phyloP scores from a whole-genome alignment of 768 basidiomycete species.

The Leucocoprinus leucothites region DNA sequence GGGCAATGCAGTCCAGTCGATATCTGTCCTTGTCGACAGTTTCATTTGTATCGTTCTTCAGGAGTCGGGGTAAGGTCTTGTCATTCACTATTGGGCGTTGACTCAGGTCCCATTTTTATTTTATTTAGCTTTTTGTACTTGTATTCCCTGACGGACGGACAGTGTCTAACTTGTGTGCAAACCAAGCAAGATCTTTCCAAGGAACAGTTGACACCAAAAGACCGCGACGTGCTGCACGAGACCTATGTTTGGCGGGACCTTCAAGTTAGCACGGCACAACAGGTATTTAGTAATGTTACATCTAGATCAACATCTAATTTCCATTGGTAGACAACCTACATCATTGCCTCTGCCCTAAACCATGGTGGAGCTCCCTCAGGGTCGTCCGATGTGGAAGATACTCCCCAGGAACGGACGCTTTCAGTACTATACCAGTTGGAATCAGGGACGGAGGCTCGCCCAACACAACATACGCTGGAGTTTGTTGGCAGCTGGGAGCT shows the following conservation, averaged over 20 bases:
- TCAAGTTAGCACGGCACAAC: slow-evolving; percentile 27
- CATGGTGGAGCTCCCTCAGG: slow-evolving; percentile 1
- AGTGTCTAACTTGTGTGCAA: slow-evolving; percentile 23
- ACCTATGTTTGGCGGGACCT: slow-evolving; percentile 44
- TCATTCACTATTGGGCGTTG: not conserved
- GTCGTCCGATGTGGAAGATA: slow-evolving; percentile 5
- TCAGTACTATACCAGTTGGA: slow-evolving; percentile 7
- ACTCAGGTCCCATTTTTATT: slow-evolving; percentile 2
- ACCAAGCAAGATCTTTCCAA: slow-evolving; percentile 24
- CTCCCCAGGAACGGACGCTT: slow-evolving; percentile 10
- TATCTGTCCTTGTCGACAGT: slow-evolving; percentile 42
- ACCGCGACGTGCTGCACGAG: slow-evolving; percentile 27
- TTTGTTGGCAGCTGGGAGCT: slow-evolving; percentile 52
- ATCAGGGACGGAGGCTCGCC: slow-evolving; percentile 3
- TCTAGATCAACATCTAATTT: not conserved
- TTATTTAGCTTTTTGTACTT: slow-evolving; percentile 50
- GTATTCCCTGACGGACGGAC: slow-evolving; percentile 51
- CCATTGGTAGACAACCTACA: not conserved
- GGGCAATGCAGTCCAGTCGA: slow-evolving; percentile 39
- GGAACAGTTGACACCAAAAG: slow-evolving; percentile 27
- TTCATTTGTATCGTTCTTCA: slow-evolving; percentile 52
- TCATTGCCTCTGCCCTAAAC: slow-evolving; percentile 6
- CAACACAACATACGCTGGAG: slow-evolving; percentile 8
- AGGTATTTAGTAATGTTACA: slow-evolving; percentile 29
- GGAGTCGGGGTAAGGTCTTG: slow-evolving; percentile 54